Percentiles rank a stretch among this genome's conserved stretches.
Evolutionary conservation across 1,284 basidiomycete genomes (phyloP).

Genomic region (Retiboletus fuscus): DNA sequence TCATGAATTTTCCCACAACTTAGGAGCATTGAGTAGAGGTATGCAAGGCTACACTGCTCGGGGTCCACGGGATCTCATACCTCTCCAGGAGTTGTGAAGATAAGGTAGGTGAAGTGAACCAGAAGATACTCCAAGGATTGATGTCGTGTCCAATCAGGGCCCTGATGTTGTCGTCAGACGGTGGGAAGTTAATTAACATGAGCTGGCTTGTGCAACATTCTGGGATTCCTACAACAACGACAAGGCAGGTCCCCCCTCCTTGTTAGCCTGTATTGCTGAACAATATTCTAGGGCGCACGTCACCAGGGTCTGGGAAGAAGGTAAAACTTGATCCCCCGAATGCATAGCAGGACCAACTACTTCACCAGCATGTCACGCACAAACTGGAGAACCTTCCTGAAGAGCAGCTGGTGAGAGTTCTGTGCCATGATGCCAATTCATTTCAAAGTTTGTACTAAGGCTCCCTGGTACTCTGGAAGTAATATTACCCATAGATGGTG

Average conservation of each 20-base stretch:
- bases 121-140: neutral
- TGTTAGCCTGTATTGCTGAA: neutral
- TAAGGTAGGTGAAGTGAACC: constrained; percentile 30
- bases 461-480: no score
- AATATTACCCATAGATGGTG: no score
- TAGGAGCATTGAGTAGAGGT: constrained; percentile 41
- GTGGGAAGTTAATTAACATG: constrained; percentile 39
- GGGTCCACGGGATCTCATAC: constrained; percentile 40
- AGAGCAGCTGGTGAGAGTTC: constrained; percentile 41
- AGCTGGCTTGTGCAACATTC: constrained; percentile 40
- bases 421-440: constrained; percentile 43
- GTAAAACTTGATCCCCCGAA: constrained; percentile 8
- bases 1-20: constrained; percentile 36
- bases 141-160: constrained; percentile 33
- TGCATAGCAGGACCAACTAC: constrained; percentile 5
- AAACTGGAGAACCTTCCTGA: constrained; percentile 41
- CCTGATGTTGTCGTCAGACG: constrained; percentile 36
- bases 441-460: no score
- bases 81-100: constrained; percentile 44
- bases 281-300: constrained; percentile 42
- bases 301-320: constrained; percentile 40
- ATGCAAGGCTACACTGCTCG: constrained; percentile 35
- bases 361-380: constrained; percentile 36
- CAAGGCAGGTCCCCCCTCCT: constrained; percentile 18
- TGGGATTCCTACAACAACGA: constrained; percentile 40